phyloP scores from a whole-genome alignment of 129 eudicot genomes.

The Sambucus nigra region DNA sequence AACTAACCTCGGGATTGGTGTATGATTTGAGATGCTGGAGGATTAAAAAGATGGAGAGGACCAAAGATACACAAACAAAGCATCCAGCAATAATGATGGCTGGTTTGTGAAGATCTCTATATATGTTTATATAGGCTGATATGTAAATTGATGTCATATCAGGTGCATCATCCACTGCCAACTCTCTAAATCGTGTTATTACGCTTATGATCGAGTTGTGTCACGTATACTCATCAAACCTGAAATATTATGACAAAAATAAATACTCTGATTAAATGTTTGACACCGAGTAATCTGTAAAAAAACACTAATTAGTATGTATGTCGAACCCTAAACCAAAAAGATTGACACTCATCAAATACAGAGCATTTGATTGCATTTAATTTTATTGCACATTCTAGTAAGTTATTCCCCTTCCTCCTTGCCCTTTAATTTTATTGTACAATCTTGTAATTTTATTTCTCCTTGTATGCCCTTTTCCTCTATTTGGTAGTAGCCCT shows the following conservation, averaged over 20 bases:
- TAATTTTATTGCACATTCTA: not conserved
- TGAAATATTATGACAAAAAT: not conserved
- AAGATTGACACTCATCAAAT: not conserved
- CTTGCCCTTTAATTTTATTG: too few species aligned
- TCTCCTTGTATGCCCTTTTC: too few species aligned
- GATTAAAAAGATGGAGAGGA: constrained; percentile 49
- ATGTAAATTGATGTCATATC: constrained; percentile 27
- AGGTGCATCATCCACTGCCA: constrained; percentile 27
- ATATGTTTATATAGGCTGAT: constrained; percentile 11
- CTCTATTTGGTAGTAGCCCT: too few species aligned
- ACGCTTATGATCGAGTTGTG: not conserved
- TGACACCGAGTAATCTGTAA: not conserved
- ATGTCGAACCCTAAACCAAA: too few species aligned
- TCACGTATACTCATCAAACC: not conserved
- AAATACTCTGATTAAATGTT: not conserved
- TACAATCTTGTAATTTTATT: too few species aligned
- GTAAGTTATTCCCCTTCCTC: too few species aligned
- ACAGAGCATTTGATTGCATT: too few species aligned
- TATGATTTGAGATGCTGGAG: constrained; percentile 72
- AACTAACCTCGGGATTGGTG: constrained; percentile 75
- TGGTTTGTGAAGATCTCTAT: constrained; percentile 33
- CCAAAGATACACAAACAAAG: constrained; percentile 47
- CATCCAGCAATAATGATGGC: constrained; percentile 54
- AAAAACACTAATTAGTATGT: too few species aligned
- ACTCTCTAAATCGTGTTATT: not conserved